These are phyloP conservation scores for Fusarium acutatum DNA, from an alignment of 2,329 filamentous ascomycete species.

Conservation along the genomic window DNA sequence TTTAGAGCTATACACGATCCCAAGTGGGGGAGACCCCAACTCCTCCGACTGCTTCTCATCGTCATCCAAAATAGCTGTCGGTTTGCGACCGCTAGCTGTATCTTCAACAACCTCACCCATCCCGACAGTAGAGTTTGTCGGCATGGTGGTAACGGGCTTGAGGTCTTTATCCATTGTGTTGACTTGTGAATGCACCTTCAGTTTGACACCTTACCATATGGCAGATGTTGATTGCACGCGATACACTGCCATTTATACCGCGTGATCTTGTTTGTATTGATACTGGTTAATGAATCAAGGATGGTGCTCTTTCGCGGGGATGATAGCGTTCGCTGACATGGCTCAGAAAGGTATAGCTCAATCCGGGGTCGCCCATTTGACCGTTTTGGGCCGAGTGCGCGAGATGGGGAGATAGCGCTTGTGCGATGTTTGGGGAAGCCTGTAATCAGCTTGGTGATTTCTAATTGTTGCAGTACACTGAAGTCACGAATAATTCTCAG, in stretches of 20 bases:
- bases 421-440: accelerated
- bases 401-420: not conserved
- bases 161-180: not conserved
- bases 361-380: not conserved
- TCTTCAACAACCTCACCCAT: not conserved
- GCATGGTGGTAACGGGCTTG: not conserved
- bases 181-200: accelerated
- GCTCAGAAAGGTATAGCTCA: not conserved
- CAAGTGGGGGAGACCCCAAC: accelerated
- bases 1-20: not conserved
- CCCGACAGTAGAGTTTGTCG: not conserved
- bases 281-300: accelerated
- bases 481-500: not conserved
- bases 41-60: accelerated
- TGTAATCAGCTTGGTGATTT: too few relatives aligned
- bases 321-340: not conserved
- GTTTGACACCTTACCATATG: accelerated
- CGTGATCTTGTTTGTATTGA: not conserved
- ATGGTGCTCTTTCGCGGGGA: not conserved
- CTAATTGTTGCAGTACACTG: accelerated
- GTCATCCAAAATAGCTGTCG: accelerated
- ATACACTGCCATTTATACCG: not conserved
- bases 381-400: not conserved
- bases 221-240: accelerated
- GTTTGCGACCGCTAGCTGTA: not conserved